Evolutionary conservation across 805 yeast species (phyloP), one percentile per base, ranked within the genome.

Genomic region (Dipodascopsis tothii): DNA sequence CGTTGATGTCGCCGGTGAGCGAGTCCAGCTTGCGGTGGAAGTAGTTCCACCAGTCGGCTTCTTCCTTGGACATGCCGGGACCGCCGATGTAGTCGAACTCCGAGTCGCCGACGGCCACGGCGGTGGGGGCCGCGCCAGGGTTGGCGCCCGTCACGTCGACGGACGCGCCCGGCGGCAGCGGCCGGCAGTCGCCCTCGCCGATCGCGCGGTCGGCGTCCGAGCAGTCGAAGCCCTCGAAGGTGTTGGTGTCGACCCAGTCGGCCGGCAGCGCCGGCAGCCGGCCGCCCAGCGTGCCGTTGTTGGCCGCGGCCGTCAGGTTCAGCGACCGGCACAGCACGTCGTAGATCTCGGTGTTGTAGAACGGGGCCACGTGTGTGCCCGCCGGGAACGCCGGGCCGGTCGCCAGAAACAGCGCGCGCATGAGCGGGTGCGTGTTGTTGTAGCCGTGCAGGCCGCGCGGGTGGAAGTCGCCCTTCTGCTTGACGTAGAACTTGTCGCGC

Each of bases 361-460:
- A 82, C 3, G 95, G 95, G 49, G 65, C 60, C 19, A 76, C 65
- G 52, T 67, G 67, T 17, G 56, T 43, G 4, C 69, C 63, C 17
- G 69, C 62, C 3, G 40, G 34, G 61, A 88, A 87, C 56, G 72
- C 83, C 0, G 96, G 96, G 0, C 97, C 97, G 1, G 71, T 61
- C 0, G 81, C 94, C 33, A 85, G 55, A 60, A 90, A 88, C 6
- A 84, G 55, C 0, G 95, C 87, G 40, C 95, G 67, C 95, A 87
- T 87, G 45, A 86, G 65, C 4, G 81, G 72, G 48, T 80, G 85
- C 0, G 80, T 72, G 56, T 81, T 83, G 57, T 81, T 77, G 60
- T 84, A 88, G 1, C 96, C 96, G 62, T 85, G 94, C 0, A 82
- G 82, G 5, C 95, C 96, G 43, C 68, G 68, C 3, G 85, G 83